Evolutionary conservation across 2,329 filamentous ascomycete species (phyloP).

Genomic region (Amesomyces nigricolor): DNA sequence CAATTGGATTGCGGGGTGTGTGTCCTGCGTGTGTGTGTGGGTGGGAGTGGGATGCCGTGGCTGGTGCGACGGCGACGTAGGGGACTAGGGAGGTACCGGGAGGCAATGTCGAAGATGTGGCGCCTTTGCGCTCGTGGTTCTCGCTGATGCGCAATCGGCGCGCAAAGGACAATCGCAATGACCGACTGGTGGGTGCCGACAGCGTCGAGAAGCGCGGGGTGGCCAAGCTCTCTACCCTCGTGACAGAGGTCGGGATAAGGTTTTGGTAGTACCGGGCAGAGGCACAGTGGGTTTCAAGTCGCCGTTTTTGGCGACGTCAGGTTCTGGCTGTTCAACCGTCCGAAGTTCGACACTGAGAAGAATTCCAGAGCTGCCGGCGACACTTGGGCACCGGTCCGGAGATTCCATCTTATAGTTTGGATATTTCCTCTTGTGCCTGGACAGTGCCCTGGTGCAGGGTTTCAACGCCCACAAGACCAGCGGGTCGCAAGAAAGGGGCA

Average conservation of each 20-base stretch:
- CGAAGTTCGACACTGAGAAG: constrained; percentile 12
- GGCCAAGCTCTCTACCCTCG: constrained; percentile 7
- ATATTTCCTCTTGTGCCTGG: constrained; percentile 13
- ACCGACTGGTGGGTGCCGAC: constrained; percentile 15
- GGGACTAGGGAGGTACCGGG: no score
- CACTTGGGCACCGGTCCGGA: constrained; percentile 16
- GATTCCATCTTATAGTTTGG: constrained; percentile 24
- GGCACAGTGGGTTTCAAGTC: neutral
- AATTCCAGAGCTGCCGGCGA: constrained; percentile 6
- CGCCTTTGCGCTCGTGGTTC: constrained; percentile 20
- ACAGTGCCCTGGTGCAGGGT: constrained; percentile 10
- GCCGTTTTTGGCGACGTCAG: neutral
- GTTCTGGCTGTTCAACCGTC: constrained; percentile 12
- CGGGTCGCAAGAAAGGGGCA: constrained; percentile 24
- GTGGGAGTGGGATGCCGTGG: constrained; percentile 9
- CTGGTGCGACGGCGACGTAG: constrained; percentile 12
- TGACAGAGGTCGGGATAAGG: constrained; percentile 11
- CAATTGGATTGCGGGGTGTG: constrained; percentile 9
- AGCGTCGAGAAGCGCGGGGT: constrained; percentile 11
- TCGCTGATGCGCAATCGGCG: neutral
- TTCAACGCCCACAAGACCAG: constrained; percentile 10
- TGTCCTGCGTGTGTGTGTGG: neutral
- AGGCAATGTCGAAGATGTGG: constrained; percentile 10
- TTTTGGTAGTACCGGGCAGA: neutral
- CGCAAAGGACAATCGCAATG: constrained; percentile 13